Percentiles rank a stretch among this genome's conserved stretches.
Conservation (phyloP, 306 rosid species). For the Heteromeles arbutifolia region DNA sequence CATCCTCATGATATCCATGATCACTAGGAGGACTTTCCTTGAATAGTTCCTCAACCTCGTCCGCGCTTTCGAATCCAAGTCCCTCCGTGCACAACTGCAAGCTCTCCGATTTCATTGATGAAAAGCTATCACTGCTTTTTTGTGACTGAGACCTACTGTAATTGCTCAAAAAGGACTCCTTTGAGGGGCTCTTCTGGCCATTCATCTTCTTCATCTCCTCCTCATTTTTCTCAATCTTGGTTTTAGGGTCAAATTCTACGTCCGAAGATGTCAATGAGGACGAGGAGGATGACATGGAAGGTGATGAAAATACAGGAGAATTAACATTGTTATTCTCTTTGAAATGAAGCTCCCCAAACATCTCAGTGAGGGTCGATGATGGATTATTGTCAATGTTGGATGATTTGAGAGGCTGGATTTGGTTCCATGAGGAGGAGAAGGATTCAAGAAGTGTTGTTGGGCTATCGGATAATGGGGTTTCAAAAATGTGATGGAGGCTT, state of each 20-base stretch:
- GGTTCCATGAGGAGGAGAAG: slow-evolving; percentile 53
- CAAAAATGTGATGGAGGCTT: slow-evolving; percentile 67
- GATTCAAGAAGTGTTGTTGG: slow-evolving; percentile 49
- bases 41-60: slow-evolving; percentile 59
- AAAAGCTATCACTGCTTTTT: slow-evolving; percentile 52
- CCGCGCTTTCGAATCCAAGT: slow-evolving; percentile 83
- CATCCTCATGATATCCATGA: not conserved
- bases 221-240: not conserved
- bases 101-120: slow-evolving; percentile 59
- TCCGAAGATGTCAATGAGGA: slow-evolving; percentile 13
- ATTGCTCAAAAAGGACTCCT: slow-evolving; percentile 16
- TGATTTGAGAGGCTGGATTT: slow-evolving; percentile 35
- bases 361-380: slow-evolving; percentile 53
- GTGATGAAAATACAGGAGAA: not conserved
- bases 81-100: slow-evolving; percentile 93
- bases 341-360: slow-evolving; percentile 85
- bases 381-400: not conserved
- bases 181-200: slow-evolving; percentile 5
- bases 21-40: not conserved
- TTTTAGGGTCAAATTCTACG: not conserved
- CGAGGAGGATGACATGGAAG: not conserved
- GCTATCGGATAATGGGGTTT: slow-evolving; percentile 55
- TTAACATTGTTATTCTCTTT: slow-evolving; percentile 27
- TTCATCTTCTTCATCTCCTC: slow-evolving; percentile 1
- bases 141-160: slow-evolving; percentile 19